Base-by-base conservation (phyloP, 148 eudicot genomes). In the Nyssa sinensis region DNA sequence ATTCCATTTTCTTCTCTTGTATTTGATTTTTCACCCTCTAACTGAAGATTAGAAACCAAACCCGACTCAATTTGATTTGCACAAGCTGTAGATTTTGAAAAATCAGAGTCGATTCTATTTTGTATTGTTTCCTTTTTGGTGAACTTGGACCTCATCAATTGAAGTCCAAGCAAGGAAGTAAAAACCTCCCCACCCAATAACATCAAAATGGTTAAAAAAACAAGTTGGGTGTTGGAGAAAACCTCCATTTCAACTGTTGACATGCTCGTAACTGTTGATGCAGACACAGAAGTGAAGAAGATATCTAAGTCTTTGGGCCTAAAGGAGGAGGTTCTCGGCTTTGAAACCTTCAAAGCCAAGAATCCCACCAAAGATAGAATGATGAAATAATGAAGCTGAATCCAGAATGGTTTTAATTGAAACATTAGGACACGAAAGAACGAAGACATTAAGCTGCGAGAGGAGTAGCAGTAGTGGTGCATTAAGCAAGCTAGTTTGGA, bases 241-340 rank as follows among this genome's bases (percentile, higher is more conserved):
- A 78, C 87, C 79, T 91, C 97, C 93, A 91, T 89, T 63, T 91
- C 91, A 4, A 91, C 66, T 0, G 90, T 84, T 0, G 92, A 78
- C 97, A 91, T 87, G 75, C 97, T 91, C 6, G 97, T 88, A 57
- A 86, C 83, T 0, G 97, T 88, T 8, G 44, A 16, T 1, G 93
- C 75, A 7, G 91, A 88, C 1, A 90, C 88, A 1, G 91, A 79
- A 7, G 88, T 86, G 69, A 90, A 88, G 65, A 90, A 84, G 53
- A 90, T 3, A 31, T 90, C 90, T 11, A 90, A 16, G 25, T 65
- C 62, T 5, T 41, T 72, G 13, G 80, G 80, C 19, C n/a, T 25
- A 0, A 27, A 44, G 2, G 81, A 74, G 5, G 64, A 30, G 12
- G 76, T 63, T 31, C 79, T 83, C 24, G 87, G 81, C 74, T 55